These are phyloP conservation scores for Monilinia polystroma DNA, from an alignment of 2,329 filamentous ascomycete species.

Conservation along the genomic window DNA sequence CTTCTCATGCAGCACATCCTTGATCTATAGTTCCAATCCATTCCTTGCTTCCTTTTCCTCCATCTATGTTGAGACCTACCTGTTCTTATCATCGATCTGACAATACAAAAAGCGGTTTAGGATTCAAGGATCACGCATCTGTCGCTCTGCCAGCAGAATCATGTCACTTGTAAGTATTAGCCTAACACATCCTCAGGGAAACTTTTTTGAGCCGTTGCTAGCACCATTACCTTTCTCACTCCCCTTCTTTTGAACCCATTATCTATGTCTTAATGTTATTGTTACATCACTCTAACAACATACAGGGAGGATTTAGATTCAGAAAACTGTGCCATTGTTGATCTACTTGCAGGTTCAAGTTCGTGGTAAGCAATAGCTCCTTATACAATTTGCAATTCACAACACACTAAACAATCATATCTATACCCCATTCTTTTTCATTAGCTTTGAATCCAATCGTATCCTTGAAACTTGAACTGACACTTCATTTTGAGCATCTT, in stretches of 20 bases:
- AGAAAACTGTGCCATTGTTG: background rate
- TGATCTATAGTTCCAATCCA: background rate
- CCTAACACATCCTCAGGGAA: background rate
- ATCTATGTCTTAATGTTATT: background rate
- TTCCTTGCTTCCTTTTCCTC: background rate
- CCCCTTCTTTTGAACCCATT: too few species aligned
- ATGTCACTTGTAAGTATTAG: conserved; percentile 1
- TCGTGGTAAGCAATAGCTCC: background rate
- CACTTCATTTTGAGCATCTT: background rate
- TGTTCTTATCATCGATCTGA: background rate
- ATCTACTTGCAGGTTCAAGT: background rate
- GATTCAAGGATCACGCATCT: background rate
- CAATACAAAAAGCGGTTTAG: background rate
- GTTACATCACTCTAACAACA: background rate
- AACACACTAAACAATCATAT: background rate
- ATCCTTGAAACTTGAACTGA: background rate
- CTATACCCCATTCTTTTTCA: background rate
- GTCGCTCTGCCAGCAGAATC: background rate
- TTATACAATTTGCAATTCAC: background rate
- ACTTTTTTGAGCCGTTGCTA: background rate
- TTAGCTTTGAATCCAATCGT: background rate
- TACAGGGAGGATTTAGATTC: background rate
- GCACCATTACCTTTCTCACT: background rate
- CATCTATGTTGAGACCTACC: background rate
- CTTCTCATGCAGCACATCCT: background rate